Evolutionary conservation across 2,329 filamentous ascomycete genomes (phyloP).

Genomic region (Magnaporthiopsis poae): DNA sequence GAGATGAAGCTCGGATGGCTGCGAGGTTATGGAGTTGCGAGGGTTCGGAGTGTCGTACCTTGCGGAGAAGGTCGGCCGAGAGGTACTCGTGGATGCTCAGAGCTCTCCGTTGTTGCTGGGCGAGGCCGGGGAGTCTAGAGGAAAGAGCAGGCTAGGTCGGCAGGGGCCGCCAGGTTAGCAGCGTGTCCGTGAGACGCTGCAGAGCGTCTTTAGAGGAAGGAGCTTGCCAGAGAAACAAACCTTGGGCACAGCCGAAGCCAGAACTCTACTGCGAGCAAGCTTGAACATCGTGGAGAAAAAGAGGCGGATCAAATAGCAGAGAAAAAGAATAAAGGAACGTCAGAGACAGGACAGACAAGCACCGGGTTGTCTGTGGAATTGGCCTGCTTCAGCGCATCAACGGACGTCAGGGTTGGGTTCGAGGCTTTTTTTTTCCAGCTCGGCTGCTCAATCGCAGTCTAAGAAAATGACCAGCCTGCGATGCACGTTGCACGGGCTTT

Average conservation of each 20-base stretch:
- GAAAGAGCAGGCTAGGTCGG: constrained; percentile 25
- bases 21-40: background rate
- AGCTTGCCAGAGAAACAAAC: constrained; percentile 30
- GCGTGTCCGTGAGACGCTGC: constrained; percentile 13
- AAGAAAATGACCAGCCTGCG: background rate
- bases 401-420: background rate
- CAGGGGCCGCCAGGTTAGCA: background rate
- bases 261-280: constrained; percentile 69
- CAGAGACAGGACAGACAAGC: background rate
- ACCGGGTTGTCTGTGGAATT: background rate
- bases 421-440: constrained; percentile 1
- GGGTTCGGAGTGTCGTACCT: constrained; percentile 35
- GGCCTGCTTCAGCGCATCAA: constrained; percentile 1
- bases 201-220: background rate
- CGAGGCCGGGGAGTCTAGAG: constrained; percentile 52
- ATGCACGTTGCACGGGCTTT: background rate
- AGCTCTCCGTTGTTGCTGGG: constrained; percentile 66
- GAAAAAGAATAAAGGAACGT: background rate
- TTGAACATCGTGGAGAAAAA: constrained; percentile 68
- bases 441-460: background rate
- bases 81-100: constrained; percentile 98
- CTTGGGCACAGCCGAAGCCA: constrained; percentile 70
- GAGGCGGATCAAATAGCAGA: background rate
- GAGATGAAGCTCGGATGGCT: background rate
- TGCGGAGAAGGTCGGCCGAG: constrained; percentile 78